Conservation (phyloP, 2,329 filamentous ascomycete species). For the Stachybotrys echinatus region DNA sequence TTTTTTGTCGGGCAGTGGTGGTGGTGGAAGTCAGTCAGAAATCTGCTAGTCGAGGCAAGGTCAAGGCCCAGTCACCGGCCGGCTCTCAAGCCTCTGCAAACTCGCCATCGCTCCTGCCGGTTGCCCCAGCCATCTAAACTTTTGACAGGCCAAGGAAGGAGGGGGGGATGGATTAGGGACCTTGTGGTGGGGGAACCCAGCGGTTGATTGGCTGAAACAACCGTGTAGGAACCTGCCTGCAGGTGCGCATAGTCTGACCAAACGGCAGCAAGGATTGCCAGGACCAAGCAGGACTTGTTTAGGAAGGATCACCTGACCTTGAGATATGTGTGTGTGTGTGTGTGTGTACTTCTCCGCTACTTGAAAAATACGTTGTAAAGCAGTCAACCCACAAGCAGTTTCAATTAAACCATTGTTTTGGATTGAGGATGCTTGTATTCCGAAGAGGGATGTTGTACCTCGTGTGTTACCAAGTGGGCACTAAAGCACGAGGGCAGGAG, state of each 20-base stretch:
- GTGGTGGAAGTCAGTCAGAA: conserved; percentile 10
- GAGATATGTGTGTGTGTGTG: not conserved
- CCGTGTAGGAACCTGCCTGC: too few relatives aligned
- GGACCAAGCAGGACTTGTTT: too few relatives aligned
- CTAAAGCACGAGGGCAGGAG: too few relatives aligned
- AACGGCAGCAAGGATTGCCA: too few relatives aligned
- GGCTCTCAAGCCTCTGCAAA: not conserved
- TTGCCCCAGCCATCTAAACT: not conserved
- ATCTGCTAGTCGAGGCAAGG: not conserved
- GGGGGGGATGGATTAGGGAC: not conserved
- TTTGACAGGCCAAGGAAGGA: not conserved
- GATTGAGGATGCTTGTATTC: too few relatives aligned
- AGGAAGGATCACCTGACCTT: not conserved
- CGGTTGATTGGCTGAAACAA: not conserved
- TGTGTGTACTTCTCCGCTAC: not conserved
- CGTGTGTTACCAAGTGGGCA: too few relatives aligned
- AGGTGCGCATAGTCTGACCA: too few relatives aligned
- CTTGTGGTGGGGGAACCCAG: not conserved
- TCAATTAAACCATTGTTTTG: too few relatives aligned
- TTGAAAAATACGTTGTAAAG: too few relatives aligned
- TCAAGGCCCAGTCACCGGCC: too few relatives aligned
- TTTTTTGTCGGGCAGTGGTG: conserved; percentile 11
- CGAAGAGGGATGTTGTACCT: too few relatives aligned
- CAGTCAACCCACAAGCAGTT: too few relatives aligned
- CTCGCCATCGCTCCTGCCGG: not conserved